A percentile compares a stretch with the other conserved stretches of the same genome.
These are phyloP conservation scores for Geosmithia morbida DNA, from an alignment of 2,329 filamentous ascomycete genomes.

Conservation along the genomic window DNA sequence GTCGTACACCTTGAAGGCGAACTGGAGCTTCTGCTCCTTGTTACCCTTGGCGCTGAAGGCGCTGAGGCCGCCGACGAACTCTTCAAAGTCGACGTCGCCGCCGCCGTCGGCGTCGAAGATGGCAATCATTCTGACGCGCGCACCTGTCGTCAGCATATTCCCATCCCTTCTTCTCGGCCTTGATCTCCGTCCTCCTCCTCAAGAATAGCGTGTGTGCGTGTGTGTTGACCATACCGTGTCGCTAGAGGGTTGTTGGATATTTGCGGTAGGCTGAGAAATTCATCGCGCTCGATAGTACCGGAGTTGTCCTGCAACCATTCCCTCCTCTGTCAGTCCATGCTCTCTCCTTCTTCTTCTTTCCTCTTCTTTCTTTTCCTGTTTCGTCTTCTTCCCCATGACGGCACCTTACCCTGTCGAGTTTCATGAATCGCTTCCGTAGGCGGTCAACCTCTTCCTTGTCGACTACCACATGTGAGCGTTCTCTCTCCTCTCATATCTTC, in stretches of 20 bases:
- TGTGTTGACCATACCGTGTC: conserved; percentile 75
- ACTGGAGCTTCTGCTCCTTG: conserved; percentile 95
- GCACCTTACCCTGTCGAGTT: conserved; percentile 75
- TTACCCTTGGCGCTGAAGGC: conserved; percentile 97
- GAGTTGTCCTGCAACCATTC: conserved; percentile 63
- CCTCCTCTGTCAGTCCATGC: not conserved
- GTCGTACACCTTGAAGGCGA: conserved; percentile 99
- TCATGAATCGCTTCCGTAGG: conserved; percentile 96
- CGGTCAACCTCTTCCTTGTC: conserved; percentile 95
- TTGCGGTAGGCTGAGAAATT: conserved; percentile 92
- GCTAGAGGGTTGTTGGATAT: conserved; percentile 96
- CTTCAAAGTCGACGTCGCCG: conserved; percentile 95
- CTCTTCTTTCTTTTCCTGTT: not conserved
- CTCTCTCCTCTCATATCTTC: not conserved
- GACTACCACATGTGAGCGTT: conserved; percentile 38
- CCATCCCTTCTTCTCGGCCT: not conserved
- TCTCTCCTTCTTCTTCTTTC: not conserved
- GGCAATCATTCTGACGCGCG: conserved; percentile 67
- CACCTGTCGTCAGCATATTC: conserved; percentile 5
- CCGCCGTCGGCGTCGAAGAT: conserved; percentile 99
- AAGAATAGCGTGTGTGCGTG: too few species aligned
- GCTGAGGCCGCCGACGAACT: conserved; percentile 89
- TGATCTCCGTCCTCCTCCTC: not conserved
- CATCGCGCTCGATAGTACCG: conserved; percentile 94
- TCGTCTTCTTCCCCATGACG: not conserved